Evolutionary conservation across 225 moss, liverwort and hornwort genomes (phyloP).

Genomic region (Polytrichum commune): DNA sequence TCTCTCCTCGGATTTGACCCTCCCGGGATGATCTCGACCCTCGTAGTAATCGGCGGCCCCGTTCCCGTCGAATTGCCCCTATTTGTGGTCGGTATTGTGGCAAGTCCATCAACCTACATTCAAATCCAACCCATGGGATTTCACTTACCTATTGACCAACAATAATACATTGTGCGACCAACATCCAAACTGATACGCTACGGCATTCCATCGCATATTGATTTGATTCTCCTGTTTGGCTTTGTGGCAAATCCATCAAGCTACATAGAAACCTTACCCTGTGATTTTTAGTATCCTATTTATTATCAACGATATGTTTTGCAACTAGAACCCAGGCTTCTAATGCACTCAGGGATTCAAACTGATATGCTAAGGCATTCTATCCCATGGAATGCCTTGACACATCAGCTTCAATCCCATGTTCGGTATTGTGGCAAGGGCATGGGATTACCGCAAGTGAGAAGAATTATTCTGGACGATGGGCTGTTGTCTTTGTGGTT

Average conservation of each 20-base stretch:
- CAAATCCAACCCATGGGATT: not conserved
- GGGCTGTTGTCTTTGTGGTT: too few relatives aligned
- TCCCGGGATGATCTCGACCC: slow-evolving; percentile 4
- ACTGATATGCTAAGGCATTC: not conserved
- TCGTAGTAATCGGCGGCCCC: not conserved
- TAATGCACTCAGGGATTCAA: not conserved
- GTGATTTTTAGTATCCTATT: too few relatives aligned
- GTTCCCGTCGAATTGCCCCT: not conserved
- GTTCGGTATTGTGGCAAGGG: not conserved
- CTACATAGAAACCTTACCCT: not conserved
- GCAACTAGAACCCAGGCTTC: not conserved
- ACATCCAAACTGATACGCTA: not conserved
- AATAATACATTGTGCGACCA: not conserved
- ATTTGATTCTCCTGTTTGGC: too few relatives aligned
- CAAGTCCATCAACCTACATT: not conserved
- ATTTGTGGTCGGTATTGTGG: not conserved
- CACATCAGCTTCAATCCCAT: too few relatives aligned
- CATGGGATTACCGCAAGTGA: too few relatives aligned
- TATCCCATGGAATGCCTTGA: not conserved
- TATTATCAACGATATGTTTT: not conserved
- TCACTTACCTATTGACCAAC: not conserved
- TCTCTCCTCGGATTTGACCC: not conserved
- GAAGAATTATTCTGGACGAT: too few relatives aligned
- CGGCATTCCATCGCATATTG: not conserved
- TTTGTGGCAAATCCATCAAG: not conserved